Evolutionary conservation across 148 eudicot species (phyloP).

Genomic region (Nepenthes gracilis): DNA sequence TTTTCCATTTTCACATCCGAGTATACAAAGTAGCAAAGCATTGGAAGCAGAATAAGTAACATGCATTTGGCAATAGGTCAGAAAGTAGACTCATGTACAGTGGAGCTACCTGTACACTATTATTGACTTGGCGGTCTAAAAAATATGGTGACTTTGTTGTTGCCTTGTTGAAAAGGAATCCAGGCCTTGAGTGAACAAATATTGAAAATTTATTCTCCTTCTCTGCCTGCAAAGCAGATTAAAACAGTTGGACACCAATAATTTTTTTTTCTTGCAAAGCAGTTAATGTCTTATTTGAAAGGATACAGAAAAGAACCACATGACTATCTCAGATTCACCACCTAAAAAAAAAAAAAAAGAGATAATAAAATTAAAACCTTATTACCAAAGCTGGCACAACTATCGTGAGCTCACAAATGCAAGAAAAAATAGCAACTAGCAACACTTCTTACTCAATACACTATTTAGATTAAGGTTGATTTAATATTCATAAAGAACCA

Average conservation of each 20-base stretch:
- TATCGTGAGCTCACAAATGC: too few relatives aligned
- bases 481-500: too few relatives aligned
- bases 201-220: conserved; percentile 56
- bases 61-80: background rate
- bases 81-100: background rate
- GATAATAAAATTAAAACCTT: too few relatives aligned
- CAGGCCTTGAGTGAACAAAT: conserved; percentile 89
- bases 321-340: too few relatives aligned
- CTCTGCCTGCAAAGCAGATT: conserved; percentile 48
- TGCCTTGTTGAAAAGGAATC: conserved; percentile 56
- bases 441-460: too few relatives aligned
- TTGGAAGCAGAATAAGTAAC: background rate
- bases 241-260: background rate
- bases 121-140: conserved; percentile 67
- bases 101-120: conserved; percentile 68
- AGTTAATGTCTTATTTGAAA: background rate
- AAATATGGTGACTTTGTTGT: conserved; percentile 76
- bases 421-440: too few relatives aligned
- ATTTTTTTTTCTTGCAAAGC: background rate
- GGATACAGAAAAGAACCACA: background rate
- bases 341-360: too few relatives aligned
- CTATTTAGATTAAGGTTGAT: too few relatives aligned
- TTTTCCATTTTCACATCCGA: too few relatives aligned
- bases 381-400: too few relatives aligned
- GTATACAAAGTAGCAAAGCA: background rate